Base-by-base conservation (phyloP, 331 rosid species). In the Acacia concinna region DNA sequence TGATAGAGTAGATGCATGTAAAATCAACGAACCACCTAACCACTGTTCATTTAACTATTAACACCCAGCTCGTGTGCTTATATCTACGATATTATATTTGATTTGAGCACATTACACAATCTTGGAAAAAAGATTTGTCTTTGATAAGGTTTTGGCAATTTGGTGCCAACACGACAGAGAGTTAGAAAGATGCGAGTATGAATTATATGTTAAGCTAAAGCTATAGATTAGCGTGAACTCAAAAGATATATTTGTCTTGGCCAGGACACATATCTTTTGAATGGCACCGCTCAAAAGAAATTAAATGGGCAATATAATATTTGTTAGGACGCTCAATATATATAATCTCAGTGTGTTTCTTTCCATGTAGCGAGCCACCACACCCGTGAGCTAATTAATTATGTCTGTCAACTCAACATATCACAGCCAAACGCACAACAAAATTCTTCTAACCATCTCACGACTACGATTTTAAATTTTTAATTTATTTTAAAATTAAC, bases 121-220 rank as follows among this genome's bases (percentile, higher is more conserved):
- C 52, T 65, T 0, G 9, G 9, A 15, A 66, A 77, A 34, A 49
- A 77, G 59, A 69, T 65, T 66, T 77, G 70, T 17, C 37, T 32
- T 23, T 12, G 49, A 65, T 47, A 46, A 21, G 73, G 73, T 46
- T 46, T 60, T 65, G 73, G 52, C 65, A 23, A 27, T 64, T 64
- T 44, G 32, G 14, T 11, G 63, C 20, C 79, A n/a, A 31, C 40
- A 10, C 43, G 14, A 10, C 28, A 38, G 4, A 13, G 37, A 74
- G 68, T 25, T 15, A 28, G 43, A 27, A 54, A 54, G 25, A 4
- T 41, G 31, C 20, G 20, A 18, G 46, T 5, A 27, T 8, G 14
- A 66, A 1, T 35, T 32, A 63, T 31, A 31, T 25, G 11, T 57
- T 21, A 21, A 23, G 32, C 38, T 32, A 65, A 4, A 46, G 52